Conservation (phyloP, 768 basidiomycete species). For the Gloeopeniophorella convolvens region DNA sequence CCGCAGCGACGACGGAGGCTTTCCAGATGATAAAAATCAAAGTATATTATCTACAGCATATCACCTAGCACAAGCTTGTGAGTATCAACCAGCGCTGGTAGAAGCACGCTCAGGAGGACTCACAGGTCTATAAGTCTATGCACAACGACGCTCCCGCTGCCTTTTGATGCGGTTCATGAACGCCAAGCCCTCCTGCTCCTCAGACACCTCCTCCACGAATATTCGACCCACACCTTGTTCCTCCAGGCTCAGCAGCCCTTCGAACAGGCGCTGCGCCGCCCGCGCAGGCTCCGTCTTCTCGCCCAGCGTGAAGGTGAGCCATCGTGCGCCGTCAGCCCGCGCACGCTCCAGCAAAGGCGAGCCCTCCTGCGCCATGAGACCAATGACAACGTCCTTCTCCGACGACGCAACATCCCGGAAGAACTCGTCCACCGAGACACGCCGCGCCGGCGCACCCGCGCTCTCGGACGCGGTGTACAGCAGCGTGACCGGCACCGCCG, state of each 20-base stretch:
- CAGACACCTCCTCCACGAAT: conserved; percentile 75
- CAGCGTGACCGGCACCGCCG: conserved; percentile 78
- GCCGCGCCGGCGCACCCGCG: conserved; percentile 26
- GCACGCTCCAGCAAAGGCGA: conserved; percentile 34
- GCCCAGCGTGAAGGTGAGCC: conserved; percentile 46
- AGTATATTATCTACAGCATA: background rate
- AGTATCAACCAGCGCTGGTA: background rate
- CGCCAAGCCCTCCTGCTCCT: conserved; percentile 83
- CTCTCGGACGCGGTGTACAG: conserved; percentile 43
- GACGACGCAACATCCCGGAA: conserved; percentile 32
- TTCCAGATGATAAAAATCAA: too few species aligned
- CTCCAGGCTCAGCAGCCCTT: conserved; percentile 80
- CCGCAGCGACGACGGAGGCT: too few species aligned
- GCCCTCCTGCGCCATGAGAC: conserved; percentile 61
- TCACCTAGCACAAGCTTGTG: background rate
- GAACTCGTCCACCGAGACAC: conserved; percentile 32
- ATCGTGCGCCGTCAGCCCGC: conserved; percentile 35
- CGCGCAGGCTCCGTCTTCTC: conserved; percentile 50
- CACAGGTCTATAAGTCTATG: conserved; percentile 15
- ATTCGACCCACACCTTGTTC: conserved; percentile 71
- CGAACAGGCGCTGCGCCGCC: conserved; percentile 79
- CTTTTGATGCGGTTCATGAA: conserved; percentile 93
- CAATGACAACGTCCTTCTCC: conserved; percentile 38
- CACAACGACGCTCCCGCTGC: conserved; percentile 57
- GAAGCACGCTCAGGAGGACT: background rate